These are phyloP conservation scores for Solanum neorickii DNA, from an alignment of 257 asterid species.

Conservation along the genomic window DNA sequence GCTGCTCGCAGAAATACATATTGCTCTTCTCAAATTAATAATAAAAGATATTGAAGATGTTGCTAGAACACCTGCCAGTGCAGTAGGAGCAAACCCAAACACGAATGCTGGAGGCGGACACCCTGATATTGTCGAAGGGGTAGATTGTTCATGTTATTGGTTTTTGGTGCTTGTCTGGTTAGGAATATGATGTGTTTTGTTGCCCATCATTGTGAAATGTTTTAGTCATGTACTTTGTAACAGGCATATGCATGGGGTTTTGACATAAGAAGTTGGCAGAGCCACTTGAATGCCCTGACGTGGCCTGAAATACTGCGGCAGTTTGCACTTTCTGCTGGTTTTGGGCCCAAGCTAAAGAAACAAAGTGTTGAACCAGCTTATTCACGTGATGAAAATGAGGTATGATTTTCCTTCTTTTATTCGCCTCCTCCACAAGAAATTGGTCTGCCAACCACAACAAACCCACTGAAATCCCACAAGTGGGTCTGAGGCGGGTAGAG, in stretches of 20 bases:
- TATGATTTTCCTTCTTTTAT: constrained; percentile 6
- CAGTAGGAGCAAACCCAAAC: constrained; percentile 36
- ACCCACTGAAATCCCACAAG: background rate
- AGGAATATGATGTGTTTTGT: background rate
- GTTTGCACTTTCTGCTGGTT: constrained; percentile 83
- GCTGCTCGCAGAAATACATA: constrained; percentile 74
- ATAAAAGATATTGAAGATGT: constrained; percentile 82
- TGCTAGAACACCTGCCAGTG: constrained; percentile 49
- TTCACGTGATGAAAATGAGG: constrained; percentile 58
- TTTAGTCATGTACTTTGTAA: constrained; percentile 7
- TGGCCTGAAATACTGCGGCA: constrained; percentile 96
- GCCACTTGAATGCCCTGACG: constrained; percentile 60
- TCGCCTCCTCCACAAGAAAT: background rate
- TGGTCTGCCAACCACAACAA: background rate
- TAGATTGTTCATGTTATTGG: constrained; percentile 10
- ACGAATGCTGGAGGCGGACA: constrained; percentile 68
- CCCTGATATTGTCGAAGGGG: constrained; percentile 81
- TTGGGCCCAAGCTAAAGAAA: constrained; percentile 76
- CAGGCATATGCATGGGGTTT: constrained; percentile 97
- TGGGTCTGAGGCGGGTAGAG: background rate
- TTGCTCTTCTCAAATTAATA: constrained; percentile 59
- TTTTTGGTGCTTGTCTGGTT: background rate
- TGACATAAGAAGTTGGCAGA: constrained; percentile 75
- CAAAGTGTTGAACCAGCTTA: constrained; percentile 15
- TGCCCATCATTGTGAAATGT: background rate